Evolutionary conservation across 768 basidiomycete species (phyloP).

Genomic region (Collybia sordida): DNA sequence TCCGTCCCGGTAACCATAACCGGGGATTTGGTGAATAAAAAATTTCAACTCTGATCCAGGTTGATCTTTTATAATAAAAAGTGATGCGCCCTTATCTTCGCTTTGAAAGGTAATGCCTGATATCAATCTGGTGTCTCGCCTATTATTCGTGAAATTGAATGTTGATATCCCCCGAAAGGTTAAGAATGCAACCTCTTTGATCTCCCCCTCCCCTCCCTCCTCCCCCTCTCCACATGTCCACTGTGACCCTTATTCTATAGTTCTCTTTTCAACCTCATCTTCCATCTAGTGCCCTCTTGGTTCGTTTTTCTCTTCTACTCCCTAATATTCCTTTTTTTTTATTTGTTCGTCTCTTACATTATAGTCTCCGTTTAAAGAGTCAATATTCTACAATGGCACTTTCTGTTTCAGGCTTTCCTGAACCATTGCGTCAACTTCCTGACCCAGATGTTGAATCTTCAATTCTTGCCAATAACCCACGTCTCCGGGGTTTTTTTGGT

Average conservation of each 20-base stretch:
- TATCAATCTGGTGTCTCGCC: slow-evolving; percentile 10
- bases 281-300: not conserved
- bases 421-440: slow-evolving; percentile 24
- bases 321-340: not conserved
- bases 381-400: slow-evolving; percentile 22
- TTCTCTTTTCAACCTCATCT: not conserved
- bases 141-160: not conserved
- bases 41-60: not conserved
- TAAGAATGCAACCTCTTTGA: slow-evolving; percentile 14
- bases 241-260: not conserved
- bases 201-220: slow-evolving; percentile 5
- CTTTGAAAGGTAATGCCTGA: slow-evolving; percentile 6
- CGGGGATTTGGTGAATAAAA: slow-evolving; percentile 6
- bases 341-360: not conserved
- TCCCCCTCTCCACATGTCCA: slow-evolving; percentile 3
- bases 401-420: slow-evolving; percentile 36
- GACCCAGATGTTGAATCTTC: slow-evolving; percentile 9
- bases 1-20: not conserved
- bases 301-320: not conserved
- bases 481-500: slow-evolving; percentile 26
- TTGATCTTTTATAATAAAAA: not conserved
- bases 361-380: not conserved
- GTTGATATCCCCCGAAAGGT: slow-evolving; percentile 5
- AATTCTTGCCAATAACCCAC: slow-evolving; percentile 8
- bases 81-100: not conserved